These are phyloP conservation scores for Chaetomiaceae sp. DNA, from an alignment of 2,329 filamentous ascomycete genomes.

Conservation along the genomic window DNA sequence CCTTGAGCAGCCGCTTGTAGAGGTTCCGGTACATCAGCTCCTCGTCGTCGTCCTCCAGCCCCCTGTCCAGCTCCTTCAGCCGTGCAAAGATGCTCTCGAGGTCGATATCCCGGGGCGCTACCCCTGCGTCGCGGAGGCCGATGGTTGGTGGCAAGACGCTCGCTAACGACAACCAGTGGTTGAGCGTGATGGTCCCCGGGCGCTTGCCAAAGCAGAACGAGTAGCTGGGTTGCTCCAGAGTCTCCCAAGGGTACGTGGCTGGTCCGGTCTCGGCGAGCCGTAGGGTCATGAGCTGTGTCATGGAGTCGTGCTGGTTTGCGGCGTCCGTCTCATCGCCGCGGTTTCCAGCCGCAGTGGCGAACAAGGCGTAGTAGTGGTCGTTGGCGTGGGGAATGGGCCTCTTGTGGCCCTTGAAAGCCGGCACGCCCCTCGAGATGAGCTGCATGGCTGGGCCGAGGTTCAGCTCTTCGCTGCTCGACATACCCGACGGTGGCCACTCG, in stretches of 20 bases:
- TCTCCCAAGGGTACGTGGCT: conserved; percentile 56
- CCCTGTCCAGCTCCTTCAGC: conserved; percentile 51
- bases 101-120: conserved; percentile 55
- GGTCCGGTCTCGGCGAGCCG: conserved; percentile 38
- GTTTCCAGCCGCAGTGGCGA: conserved; percentile 45
- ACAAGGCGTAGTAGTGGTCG: conserved; percentile 51
- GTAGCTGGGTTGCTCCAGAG: conserved; percentile 68
- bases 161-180: conserved; percentile 58
- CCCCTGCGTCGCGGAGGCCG: conserved; percentile 51
- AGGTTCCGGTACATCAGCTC: conserved; percentile 56
- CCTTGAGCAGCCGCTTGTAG: conserved; percentile 62
- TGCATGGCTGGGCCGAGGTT: conserved; percentile 49
- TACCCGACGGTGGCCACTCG: conserved; percentile 52
- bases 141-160: conserved; percentile 51
- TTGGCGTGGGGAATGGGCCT: conserved; percentile 48
- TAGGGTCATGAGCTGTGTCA: conserved; percentile 54
- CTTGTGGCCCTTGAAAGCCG: conserved; percentile 50
- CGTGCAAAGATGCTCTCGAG: conserved; percentile 52
- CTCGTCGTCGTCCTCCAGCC: conserved; percentile 51
- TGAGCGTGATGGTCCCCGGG: conserved; percentile 66
- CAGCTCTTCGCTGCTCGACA: conserved; percentile 45
- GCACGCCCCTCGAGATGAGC: conserved; percentile 52
- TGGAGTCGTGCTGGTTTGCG: conserved; percentile 46
- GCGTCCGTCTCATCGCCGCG: conserved; percentile 39
- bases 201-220: conserved; percentile 59